A percentile compares a stretch with the other conserved stretches of the same genome.
phyloP scores from a whole-genome alignment of 257 asterid species.

The Penstemon eatonii region DNA sequence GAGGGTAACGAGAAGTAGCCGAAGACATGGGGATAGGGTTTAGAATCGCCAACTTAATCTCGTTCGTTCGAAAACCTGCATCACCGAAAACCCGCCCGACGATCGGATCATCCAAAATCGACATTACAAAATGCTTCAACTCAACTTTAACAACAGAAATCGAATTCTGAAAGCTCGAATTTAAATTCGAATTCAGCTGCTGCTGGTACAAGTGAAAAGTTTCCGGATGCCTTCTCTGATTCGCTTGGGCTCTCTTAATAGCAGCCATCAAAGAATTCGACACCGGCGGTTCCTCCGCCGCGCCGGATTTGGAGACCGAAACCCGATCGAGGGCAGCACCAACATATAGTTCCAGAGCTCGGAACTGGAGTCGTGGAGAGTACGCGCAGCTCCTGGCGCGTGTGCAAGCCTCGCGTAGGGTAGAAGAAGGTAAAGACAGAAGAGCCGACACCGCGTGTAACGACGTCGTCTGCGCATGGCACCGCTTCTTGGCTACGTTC shows the following conservation, averaged over 20 bases:
- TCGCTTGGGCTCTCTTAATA: slow-evolving; percentile 89
- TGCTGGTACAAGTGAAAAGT: slow-evolving; percentile 86
- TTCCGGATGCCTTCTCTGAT: slow-evolving; percentile 93
- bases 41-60: slow-evolving; percentile 64
- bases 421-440: slow-evolving; percentile 59
- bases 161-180: slow-evolving; percentile 27
- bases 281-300: slow-evolving; percentile 52
- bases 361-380: slow-evolving; percentile 75
- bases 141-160: slow-evolving; percentile 79
- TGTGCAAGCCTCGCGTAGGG: slow-evolving; percentile 75
- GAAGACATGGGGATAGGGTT: slow-evolving; percentile 60
- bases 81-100: slow-evolving; percentile 88
- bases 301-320: slow-evolving; percentile 53
- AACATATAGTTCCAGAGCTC: slow-evolving; percentile 77
- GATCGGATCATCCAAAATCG: slow-evolving; percentile 90
- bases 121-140: slow-evolving; percentile 70
- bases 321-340: slow-evolving; percentile 77
- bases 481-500: slow-evolving; percentile 70
- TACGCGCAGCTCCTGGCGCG: slow-evolving; percentile 73
- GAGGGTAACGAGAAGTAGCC: slow-evolving; percentile 45
- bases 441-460: slow-evolving; percentile 80
- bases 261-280: slow-evolving; percentile 97
- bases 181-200: slow-evolving; percentile 41
- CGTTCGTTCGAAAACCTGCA: slow-evolving; percentile 85
- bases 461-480: slow-evolving; percentile 91